phyloP scores from a whole-genome alignment of 768 basidiomycete genomes.

The Aureoboletus auriporus region DNA sequence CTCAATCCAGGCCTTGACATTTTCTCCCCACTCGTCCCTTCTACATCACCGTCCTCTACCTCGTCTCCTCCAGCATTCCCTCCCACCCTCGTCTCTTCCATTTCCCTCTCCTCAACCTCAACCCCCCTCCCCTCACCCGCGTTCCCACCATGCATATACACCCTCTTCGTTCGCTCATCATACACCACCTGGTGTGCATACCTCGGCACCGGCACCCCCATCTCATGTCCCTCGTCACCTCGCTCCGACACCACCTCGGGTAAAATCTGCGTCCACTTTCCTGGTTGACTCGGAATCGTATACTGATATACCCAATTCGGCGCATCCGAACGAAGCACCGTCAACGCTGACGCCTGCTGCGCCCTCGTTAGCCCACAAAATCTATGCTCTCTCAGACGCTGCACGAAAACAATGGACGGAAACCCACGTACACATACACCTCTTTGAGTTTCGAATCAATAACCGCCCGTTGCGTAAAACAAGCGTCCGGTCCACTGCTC shows the following conservation, averaged over 20 bases:
- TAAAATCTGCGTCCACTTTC: conserved; percentile 58
- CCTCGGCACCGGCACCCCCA: conserved; percentile 48
- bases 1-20: conserved; percentile 7
- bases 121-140: conserved; percentile 39
- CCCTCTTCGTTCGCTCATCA: conserved; percentile 48
- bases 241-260: not conserved
- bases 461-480: conserved; percentile 72
- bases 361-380: conserved; percentile 59
- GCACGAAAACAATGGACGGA: not conserved
- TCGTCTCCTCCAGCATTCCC: not conserved
- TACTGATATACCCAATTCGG: conserved; percentile 72
- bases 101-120: conserved; percentile 24
- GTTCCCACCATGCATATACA: conserved; percentile 79
- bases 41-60: not conserved
- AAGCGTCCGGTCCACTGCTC: conserved; percentile 64
- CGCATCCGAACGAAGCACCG: conserved; percentile 43
- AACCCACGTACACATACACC: conserved; percentile 61
- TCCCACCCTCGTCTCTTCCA: not conserved
- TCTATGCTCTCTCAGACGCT: conserved; percentile 27
- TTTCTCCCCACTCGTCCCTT: conserved; percentile 4
- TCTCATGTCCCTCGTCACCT: conserved; percentile 17
- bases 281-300: conserved; percentile 43
- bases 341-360: conserved; percentile 35
- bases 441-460: conserved; percentile 60
- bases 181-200: conserved; percentile 82